A percentile compares a stretch with the other conserved stretches of the same genome.
These are phyloP conservation scores for Macrophomina pseudophaseolina DNA, from an alignment of 2,329 filamentous ascomycete genomes.

Conservation along the genomic window DNA sequence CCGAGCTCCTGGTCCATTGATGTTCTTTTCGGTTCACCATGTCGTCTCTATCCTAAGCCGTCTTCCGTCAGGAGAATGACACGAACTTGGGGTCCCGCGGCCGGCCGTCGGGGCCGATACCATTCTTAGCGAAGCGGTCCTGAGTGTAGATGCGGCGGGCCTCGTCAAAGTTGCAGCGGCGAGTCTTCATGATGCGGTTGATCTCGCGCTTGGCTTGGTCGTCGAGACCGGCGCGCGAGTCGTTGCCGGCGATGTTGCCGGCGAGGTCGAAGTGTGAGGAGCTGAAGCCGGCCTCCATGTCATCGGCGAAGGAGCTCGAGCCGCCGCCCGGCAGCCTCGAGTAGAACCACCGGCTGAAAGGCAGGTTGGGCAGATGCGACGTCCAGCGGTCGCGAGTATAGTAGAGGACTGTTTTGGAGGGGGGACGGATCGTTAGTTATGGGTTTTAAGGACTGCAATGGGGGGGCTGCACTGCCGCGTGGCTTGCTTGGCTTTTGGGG, in stretches of 20 bases:
- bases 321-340: slow-evolving; percentile 67
- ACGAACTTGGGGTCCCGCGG: slow-evolving; percentile 95
- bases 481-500: slow-evolving; percentile 21
- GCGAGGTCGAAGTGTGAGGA: slow-evolving; percentile 82
- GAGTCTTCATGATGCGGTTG: slow-evolving; percentile 86
- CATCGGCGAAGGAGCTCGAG: slow-evolving; percentile 66
- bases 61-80: slow-evolving; percentile 71
- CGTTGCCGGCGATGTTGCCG: slow-evolving; percentile 78
- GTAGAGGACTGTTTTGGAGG: slow-evolving; percentile 66
- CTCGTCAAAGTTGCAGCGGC: slow-evolving; percentile 85
- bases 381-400: slow-evolving; percentile 81
- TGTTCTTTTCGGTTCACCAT: not conserved
- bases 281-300: slow-evolving; percentile 86
- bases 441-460: slow-evolving; percentile 23
- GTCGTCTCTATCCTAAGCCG: not conserved
- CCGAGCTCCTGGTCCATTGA: not conserved
- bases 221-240: slow-evolving; percentile 81
- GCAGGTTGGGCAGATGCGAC: slow-evolving; percentile 61
- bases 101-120: slow-evolving; percentile 84
- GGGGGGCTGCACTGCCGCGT: slow-evolving; percentile 18
- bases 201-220: slow-evolving; percentile 80
- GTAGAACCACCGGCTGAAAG: slow-evolving; percentile 68
- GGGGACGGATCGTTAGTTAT: slow-evolving; percentile 29
- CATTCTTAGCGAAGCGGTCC: slow-evolving; percentile 81
- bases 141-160: slow-evolving; percentile 86